A percentile compares a stretch with the other conserved stretches of the same genome.
Evolutionary conservation across 352 stramenopile species (phyloP).

Genomic region (Globisporangium polare): DNA sequence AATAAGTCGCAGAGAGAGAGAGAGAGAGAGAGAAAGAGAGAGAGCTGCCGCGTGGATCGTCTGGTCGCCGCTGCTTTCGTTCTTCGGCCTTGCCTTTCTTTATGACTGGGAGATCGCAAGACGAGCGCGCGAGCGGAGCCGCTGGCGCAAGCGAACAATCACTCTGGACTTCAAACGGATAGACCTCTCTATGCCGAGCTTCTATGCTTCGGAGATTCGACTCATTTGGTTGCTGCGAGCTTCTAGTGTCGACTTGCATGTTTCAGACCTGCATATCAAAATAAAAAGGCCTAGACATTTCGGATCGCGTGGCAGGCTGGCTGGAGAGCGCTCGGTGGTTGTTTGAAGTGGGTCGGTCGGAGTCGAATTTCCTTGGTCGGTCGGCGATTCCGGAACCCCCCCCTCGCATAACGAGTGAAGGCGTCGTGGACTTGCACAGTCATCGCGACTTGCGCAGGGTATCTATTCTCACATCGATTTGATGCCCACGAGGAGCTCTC

Average conservation of each 20-base stretch:
- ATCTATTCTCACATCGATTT: background rate
- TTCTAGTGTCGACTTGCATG: no score
- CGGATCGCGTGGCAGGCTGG: background rate
- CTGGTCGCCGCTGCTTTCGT: constrained; percentile 2
- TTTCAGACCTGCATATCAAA: background rate
- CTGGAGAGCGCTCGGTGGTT: no score
- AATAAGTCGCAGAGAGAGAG: constrained; percentile 5
- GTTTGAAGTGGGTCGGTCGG: background rate
- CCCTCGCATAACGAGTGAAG: background rate
- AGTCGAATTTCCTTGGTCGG: background rate
- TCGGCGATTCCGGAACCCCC: background rate
- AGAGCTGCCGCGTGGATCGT: background rate
- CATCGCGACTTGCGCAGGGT: background rate
- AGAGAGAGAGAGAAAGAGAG: background rate
- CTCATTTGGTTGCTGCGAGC: no score
- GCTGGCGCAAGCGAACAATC: constrained; percentile 1
- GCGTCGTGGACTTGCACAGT: background rate
- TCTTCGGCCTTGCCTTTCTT: background rate
- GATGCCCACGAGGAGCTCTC: background rate
- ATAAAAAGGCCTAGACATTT: background rate
- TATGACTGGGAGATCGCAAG: constrained; percentile 5
- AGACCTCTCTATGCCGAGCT: background rate
- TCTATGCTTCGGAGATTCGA: background rate
- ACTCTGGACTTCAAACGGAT: constrained; percentile 6
- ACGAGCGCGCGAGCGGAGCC: background rate